Conservation (phyloP, 768 basidiomycete genomes). For the Clitopilus hobsonii region DNA sequence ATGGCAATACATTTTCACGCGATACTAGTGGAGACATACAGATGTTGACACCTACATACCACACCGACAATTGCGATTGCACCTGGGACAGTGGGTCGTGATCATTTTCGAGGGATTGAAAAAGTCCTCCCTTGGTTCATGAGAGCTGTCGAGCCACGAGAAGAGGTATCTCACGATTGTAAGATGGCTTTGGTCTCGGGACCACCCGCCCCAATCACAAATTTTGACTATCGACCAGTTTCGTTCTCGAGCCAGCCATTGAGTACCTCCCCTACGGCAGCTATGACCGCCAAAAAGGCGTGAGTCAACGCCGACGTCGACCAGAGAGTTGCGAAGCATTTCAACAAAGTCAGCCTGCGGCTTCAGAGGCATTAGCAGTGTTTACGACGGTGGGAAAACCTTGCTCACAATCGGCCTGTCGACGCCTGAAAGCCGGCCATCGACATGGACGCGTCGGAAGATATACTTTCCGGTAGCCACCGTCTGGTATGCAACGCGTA, state of each 20-base stretch:
- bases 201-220: neutral
- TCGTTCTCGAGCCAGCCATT: neutral
- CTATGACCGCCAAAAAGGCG: neutral
- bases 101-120: neutral
- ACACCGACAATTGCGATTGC: neutral
- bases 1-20: too few species aligned
- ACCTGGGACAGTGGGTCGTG: neutral
- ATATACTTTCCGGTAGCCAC: neutral
- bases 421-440: neutral
- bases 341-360: neutral
- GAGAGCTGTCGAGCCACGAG: neutral
- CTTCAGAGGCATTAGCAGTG: neutral
- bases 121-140: neutral
- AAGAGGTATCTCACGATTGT: neutral
- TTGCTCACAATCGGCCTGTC: neutral
- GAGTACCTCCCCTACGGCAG: neutral
- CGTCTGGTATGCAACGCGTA: neutral
- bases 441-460: neutral
- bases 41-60: neutral
- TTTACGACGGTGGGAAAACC: neutral
- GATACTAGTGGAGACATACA: too few species aligned
- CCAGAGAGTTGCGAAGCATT: neutral
- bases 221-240: neutral
- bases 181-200: neutral
- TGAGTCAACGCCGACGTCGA: neutral